These are phyloP conservation scores for Cenococcum geophilum DNA, from an alignment of 495 filamentous ascomycete genomes.

Conservation along the genomic window DNA sequence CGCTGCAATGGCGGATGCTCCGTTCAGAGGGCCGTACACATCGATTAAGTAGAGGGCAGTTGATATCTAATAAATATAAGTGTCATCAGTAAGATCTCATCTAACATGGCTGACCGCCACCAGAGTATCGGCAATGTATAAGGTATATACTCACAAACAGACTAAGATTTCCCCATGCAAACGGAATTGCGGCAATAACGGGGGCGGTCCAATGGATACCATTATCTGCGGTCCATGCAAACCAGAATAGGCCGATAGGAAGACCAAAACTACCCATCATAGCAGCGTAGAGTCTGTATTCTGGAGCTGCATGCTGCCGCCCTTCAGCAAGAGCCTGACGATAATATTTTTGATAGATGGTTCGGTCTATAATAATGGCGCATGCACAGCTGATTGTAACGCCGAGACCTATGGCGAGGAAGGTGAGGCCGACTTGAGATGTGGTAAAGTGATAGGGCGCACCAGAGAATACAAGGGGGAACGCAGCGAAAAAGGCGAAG, in stretches of 20 bases:
- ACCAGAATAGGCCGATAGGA: slow-evolving; percentile 48
- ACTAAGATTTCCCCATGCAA: slow-evolving; percentile 61
- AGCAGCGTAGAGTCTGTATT: slow-evolving; percentile 52
- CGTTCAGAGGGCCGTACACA: slow-evolving; percentile 50
- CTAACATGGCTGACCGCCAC: neutral
- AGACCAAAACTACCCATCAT: slow-evolving; percentile 55
- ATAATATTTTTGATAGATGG: slow-evolving; percentile 38
- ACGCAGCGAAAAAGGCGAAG: slow-evolving; percentile 60
- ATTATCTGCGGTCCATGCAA: slow-evolving; percentile 42
- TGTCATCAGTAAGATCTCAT: neutral
- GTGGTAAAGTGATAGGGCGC: slow-evolving; percentile 24
- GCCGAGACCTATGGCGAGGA: slow-evolving; percentile 53
- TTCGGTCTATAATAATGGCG: slow-evolving; percentile 43
- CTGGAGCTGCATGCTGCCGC: slow-evolving; percentile 42
- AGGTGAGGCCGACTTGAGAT: slow-evolving; percentile 50
- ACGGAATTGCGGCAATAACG: slow-evolving; percentile 51
- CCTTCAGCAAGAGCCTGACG: neutral
- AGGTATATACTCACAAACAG: slow-evolving; percentile 44
- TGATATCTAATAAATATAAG: slow-evolving; percentile 31
- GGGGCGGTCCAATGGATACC: slow-evolving; percentile 43
- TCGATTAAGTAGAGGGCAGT: slow-evolving; percentile 52
- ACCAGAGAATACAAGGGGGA: slow-evolving; percentile 43
- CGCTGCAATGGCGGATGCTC: slow-evolving; percentile 56
- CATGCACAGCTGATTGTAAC: slow-evolving; percentile 47
- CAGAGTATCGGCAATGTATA: neutral